Percentiles rank a stretch among this genome's conserved stretches.
Evolutionary conservation across 352 stramenopile genomes (phyloP).

Genomic region (Pythium myriotylum): DNA sequence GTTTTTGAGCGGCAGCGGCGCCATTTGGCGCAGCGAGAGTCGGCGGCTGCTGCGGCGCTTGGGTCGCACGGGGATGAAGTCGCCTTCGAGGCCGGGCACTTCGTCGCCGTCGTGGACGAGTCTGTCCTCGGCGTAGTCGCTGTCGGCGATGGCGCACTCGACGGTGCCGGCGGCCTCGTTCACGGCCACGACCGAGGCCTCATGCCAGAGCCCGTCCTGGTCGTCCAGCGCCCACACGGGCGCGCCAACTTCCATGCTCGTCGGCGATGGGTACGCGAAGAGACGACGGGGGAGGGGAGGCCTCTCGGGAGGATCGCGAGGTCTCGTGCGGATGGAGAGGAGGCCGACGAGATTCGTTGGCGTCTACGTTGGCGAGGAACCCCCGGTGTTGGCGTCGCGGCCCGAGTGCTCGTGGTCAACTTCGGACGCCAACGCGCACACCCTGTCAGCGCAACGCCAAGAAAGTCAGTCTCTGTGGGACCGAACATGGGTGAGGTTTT

Average conservation of each 20-base stretch:
- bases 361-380: too few species aligned
- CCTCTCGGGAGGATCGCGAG: neutral
- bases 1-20: slow-evolving; percentile 37
- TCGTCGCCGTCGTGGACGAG: slow-evolving; percentile 29
- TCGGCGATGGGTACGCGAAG: neutral
- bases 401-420: neutral
- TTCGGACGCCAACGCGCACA: slow-evolving; percentile 2
- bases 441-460: slow-evolving; percentile 7
- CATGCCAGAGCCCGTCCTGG: slow-evolving; percentile 60
- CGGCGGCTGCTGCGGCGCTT: slow-evolving; percentile 57
- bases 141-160: slow-evolving; percentile 58
- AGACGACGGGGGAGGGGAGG: too few species aligned
- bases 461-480: slow-evolving; percentile 24
- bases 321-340: too few species aligned
- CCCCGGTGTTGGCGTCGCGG: too few species aligned
- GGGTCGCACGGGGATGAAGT: slow-evolving; percentile 45
- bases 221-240: slow-evolving; percentile 77
- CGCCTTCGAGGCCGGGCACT: slow-evolving; percentile 29
- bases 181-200: slow-evolving; percentile 60
- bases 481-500: slow-evolving; percentile 22
- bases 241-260: slow-evolving; percentile 68
- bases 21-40: slow-evolving; percentile 41
- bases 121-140: slow-evolving; percentile 29
- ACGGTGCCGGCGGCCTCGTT: slow-evolving; percentile 44
- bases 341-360: too few species aligned